phyloP scores from a whole-genome alignment of 2,329 filamentous ascomycete species.

The Ophiostoma sp. region DNA sequence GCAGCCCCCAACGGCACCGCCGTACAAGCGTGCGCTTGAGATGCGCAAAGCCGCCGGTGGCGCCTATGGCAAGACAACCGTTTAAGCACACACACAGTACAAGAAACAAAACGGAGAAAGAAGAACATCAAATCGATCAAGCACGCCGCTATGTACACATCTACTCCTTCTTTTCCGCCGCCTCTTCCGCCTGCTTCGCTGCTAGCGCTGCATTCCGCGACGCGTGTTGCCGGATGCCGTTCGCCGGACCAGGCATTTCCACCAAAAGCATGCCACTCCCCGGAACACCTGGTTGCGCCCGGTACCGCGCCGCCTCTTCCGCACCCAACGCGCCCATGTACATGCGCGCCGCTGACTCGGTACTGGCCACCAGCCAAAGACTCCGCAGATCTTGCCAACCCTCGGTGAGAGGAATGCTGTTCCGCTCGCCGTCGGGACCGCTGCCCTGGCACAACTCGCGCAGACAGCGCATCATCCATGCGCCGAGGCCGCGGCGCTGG shows the following conservation, averaged over 20 bases:
- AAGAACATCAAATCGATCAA: not conserved
- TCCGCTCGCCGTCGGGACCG: not conserved
- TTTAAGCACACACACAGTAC: not conserved
- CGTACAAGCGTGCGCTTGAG: constrained; percentile 89
- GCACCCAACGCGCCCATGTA: constrained; percentile 52
- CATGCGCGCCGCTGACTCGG: constrained; percentile 39
- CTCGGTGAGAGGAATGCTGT: not conserved
- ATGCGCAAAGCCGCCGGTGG: constrained; percentile 74
- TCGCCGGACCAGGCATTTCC: constrained; percentile 43
- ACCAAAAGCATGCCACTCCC: constrained; percentile 36
- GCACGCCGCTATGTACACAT: not conserved
- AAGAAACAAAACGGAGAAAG: not conserved
- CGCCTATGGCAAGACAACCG: constrained; percentile 69
- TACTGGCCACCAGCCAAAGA: constrained; percentile 55
- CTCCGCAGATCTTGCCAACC: constrained; percentile 48
- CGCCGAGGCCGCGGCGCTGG: constrained; percentile 62
- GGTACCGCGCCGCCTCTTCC: constrained; percentile 32
- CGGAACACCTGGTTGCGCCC: constrained; percentile 19
- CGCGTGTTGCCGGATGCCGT: not conserved
- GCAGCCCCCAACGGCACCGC: constrained; percentile 92
- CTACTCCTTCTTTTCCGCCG: constrained; percentile 5
- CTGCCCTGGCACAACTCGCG: constrained; percentile 53
- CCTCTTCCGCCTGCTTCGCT: not conserved
- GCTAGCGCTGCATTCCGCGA: not conserved
- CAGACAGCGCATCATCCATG: constrained; percentile 63